Percentiles rank a stretch among this genome's conserved stretches.
Conservation (phyloP, 2,329 filamentous ascomycete species). For the Diaporthe sp. region DNA sequence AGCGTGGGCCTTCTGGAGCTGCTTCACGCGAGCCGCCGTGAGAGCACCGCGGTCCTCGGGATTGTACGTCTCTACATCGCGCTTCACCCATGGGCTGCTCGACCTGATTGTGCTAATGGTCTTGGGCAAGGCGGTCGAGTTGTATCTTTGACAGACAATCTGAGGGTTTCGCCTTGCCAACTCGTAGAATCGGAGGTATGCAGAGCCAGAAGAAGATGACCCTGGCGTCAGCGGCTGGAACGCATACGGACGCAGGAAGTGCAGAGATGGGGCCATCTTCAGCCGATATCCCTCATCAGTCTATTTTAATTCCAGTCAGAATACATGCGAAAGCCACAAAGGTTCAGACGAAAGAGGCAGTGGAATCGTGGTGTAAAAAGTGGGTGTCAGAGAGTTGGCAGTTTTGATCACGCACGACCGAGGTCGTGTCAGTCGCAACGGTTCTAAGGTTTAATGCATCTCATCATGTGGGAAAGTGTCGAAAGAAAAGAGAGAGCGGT, state of each 20-base stretch:
- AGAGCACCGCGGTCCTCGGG: conserved; percentile 41
- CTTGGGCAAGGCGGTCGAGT: conserved; percentile 31
- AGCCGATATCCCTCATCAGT: conserved; percentile 46
- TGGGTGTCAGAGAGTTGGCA: conserved; percentile 61
- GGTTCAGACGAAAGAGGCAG: neutral
- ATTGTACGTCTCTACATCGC: conserved; percentile 33
- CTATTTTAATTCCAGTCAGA: conserved; percentile 46
- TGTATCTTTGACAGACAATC: conserved; percentile 22
- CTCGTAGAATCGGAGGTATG: conserved; percentile 66
- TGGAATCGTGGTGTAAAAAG: conserved; percentile 1
- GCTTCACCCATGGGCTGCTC: neutral
- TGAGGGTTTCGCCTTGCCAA: conserved; percentile 48
- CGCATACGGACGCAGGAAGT: conserved; percentile 70
- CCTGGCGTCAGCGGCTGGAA: conserved; percentile 55
- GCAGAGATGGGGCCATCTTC: conserved; percentile 59
- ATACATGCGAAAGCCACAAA: neutral
- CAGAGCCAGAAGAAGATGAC: conserved; percentile 48
- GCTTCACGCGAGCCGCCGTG: conserved; percentile 59
- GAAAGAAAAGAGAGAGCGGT: neutral
- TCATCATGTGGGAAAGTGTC: conserved; percentile 59
- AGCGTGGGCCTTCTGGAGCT: conserved; percentile 63
- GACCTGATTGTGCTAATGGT: neutral
- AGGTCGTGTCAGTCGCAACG: conserved; percentile 70
- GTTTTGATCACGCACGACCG: conserved; percentile 66
- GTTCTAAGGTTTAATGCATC: conserved; percentile 65